Percentiles rank a stretch among this genome's conserved stretches.
phyloP scores from a whole-genome alignment of 176 grass and related monocot genomes.

The Musa acuminata region DNA sequence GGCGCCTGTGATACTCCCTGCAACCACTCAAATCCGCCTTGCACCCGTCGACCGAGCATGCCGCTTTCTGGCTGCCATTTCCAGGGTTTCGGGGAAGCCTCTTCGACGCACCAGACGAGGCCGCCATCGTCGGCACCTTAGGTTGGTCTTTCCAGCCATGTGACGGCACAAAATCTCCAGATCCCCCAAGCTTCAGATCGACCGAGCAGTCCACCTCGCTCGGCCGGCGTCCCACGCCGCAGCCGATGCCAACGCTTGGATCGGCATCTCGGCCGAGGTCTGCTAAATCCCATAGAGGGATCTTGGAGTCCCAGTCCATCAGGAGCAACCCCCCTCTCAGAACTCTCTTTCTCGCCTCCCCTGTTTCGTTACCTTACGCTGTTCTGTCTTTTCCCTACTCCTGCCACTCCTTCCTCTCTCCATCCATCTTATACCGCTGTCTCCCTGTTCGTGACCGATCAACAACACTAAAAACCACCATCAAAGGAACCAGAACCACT shows the following conservation, averaged over 20 bases:
- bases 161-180: too few species aligned
- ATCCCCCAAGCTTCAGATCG: not conserved
- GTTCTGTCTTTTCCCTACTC: too few species aligned
- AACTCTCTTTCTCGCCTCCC: not conserved
- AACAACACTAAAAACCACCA: too few species aligned
- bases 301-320: not conserved
- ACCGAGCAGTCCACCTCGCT: not conserved
- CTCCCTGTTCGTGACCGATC: too few species aligned
- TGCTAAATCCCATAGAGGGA: not conserved
- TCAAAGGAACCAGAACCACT: too few species aligned
- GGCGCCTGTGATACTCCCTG: constrained; percentile 80
- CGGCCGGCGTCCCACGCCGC: too few species aligned
- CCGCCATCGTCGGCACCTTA: not conserved
- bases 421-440: too few species aligned
- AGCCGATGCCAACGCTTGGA: not conserved
- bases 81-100: not conserved
- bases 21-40: not conserved
- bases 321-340: not conserved
- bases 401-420: too few species aligned
- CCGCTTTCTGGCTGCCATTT: not conserved
- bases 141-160: not conserved
- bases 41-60: not conserved
- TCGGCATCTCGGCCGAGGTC: not conserved
- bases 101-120: not conserved
- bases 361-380: too few species aligned